Evolutionary conservation across 768 basidiomycete genomes (phyloP).

Genomic region (Psilocybe azurescens): DNA sequence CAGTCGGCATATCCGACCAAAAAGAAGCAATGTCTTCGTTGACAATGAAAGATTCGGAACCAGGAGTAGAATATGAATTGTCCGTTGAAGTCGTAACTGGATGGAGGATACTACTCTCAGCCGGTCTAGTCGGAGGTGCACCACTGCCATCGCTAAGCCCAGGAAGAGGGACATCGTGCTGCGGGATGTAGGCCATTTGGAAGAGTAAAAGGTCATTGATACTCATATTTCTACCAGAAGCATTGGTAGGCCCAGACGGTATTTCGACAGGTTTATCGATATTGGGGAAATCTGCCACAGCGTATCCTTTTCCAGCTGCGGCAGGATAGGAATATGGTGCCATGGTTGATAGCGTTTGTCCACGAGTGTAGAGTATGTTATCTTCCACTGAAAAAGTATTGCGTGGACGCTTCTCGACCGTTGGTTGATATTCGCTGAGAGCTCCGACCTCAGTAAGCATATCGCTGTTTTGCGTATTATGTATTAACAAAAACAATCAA

Average conservation of each 20-base stretch:
- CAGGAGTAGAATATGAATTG: neutral
- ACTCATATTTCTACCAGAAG: constrained; percentile 22
- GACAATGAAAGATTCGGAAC: constrained; percentile 9
- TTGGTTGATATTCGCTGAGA: constrained; percentile 46
- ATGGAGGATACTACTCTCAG: neutral
- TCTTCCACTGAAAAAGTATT: neutral
- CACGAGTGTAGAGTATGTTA: neutral
- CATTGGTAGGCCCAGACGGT: neutral
- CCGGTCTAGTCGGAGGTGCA: neutral
- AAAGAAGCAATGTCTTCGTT: constrained; percentile 51
- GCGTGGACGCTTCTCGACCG: neutral
- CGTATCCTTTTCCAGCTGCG: neutral
- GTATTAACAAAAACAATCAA: neutral
- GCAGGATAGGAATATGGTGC: neutral
- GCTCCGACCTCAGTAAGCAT: constrained; percentile 63
- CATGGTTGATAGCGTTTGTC: neutral
- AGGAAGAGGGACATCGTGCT: neutral
- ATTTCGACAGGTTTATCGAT: neutral
- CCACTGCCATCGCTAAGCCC: neutral
- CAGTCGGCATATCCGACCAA: constrained; percentile 59
- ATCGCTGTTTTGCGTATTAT: constrained; percentile 45
- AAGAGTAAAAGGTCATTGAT: constrained; percentile 27
- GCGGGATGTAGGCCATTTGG: constrained; percentile 27
- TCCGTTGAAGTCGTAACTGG: neutral
- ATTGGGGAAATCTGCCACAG: neutral